A percentile compares a stretch with the other conserved stretches of the same genome.
These are phyloP conservation scores for Xylaria sp. DNA, from an alignment of 2,329 filamentous ascomycete genomes.

Conservation along the genomic window DNA sequence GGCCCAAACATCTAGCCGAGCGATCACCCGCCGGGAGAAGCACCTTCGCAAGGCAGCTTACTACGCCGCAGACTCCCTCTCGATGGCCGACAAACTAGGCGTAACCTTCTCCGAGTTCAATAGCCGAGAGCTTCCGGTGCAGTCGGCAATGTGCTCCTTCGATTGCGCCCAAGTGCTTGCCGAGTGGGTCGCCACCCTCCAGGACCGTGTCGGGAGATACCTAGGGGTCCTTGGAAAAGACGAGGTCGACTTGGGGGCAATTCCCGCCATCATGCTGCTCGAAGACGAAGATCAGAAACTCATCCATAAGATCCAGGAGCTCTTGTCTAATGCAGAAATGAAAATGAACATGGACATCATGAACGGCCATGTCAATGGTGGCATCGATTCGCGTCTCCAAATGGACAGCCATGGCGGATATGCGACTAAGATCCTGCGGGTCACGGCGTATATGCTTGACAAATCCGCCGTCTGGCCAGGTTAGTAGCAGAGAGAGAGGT, in stretches of 20 bases:
- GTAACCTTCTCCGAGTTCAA: constrained; percentile 83
- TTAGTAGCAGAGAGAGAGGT: constrained; percentile 47
- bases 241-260: constrained; percentile 74
- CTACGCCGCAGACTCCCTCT: constrained; percentile 88
- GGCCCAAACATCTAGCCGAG: constrained; percentile 40
- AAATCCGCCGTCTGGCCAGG: constrained; percentile 92
- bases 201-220: constrained; percentile 90
- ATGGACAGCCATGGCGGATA: constrained; percentile 71
- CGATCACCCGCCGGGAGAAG: constrained; percentile 75
- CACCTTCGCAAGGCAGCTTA: constrained; percentile 93
- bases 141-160: constrained; percentile 89
- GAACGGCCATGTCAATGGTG: constrained; percentile 50
- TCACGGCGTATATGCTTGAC: constrained; percentile 85
- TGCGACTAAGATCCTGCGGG: constrained; percentile 79
- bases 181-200: constrained; percentile 91
- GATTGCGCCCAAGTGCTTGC: constrained; percentile 93
- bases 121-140: constrained; percentile 82
- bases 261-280: constrained; percentile 85
- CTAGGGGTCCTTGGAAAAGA: constrained; percentile 85
- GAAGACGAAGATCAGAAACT: constrained; percentile 91
- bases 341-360: constrained; percentile 69
- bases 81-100: constrained; percentile 84
- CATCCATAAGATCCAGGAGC: constrained; percentile 77
- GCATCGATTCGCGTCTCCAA: constrained; percentile 57
- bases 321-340: constrained; percentile 74